phyloP scores from a whole-genome alignment of 1,284 basidiomycete genomes.

The Puccinia horiana region DNA sequence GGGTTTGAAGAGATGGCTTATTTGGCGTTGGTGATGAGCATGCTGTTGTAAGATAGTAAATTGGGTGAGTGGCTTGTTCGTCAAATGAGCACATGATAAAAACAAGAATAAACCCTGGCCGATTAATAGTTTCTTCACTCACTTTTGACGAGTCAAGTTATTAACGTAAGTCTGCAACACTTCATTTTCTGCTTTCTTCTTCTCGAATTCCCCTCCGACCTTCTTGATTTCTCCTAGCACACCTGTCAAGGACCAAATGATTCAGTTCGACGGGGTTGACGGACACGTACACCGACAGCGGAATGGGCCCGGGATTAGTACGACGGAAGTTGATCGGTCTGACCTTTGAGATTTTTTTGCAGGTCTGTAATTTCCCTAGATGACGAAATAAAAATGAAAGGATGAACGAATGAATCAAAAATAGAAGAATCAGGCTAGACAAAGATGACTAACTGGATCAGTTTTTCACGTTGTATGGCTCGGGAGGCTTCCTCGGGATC shows the following conservation, averaged over 20 bases:
- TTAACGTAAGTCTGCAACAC: constrained; percentile 48
- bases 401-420: background rate
- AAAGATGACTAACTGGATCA: constrained; percentile 10
- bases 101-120: background rate
- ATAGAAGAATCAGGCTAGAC: background rate
- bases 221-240: constrained; percentile 25
- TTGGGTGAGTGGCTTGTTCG: too few relatives aligned
- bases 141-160: constrained; percentile 50
- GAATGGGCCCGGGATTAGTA: too few relatives aligned
- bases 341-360: constrained; percentile 36
- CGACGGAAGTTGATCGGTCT: constrained; percentile 13
- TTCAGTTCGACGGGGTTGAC: too few relatives aligned
- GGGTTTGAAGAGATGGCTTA: background rate
- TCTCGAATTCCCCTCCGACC: constrained; percentile 33
- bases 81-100: background rate
- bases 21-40: constrained; percentile 31
- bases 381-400: background rate
- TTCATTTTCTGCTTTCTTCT: constrained; percentile 50
- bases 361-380: constrained; percentile 11
- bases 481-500: background rate
- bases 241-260: background rate
- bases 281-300: too few relatives aligned
- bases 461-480: background rate
- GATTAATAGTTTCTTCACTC: background rate
- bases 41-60: too few relatives aligned